Percentiles rank a stretch among this genome's conserved stretches.
Evolutionary conservation across 208 protist species (phyloP).

Genomic region (Acanthamoeba divionensis): DNA sequence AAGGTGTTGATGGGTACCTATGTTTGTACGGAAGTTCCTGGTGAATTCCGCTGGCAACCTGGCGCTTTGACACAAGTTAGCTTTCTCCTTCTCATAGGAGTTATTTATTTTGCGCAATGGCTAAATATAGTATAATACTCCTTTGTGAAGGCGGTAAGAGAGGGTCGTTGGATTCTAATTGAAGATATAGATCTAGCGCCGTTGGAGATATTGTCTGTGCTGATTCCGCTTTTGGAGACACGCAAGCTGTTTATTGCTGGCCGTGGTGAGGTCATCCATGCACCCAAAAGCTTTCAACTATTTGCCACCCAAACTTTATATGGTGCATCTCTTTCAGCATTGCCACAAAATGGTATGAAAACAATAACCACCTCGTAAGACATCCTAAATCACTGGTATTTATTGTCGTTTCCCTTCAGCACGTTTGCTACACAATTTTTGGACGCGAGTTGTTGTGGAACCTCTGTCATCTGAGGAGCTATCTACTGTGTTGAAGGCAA

Average conservation of each 20-base stretch:
- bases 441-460: conserved; percentile 73
- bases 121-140: neutral
- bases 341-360: neutral
- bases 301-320: conserved; percentile 81
- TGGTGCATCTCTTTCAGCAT: neutral
- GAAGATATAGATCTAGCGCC: conserved; percentile 98
- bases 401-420: neutral
- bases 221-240: conserved; percentile 95
- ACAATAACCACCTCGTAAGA: neutral
- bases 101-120: neutral
- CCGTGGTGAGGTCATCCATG: conserved; percentile 89
- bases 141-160: conserved; percentile 83
- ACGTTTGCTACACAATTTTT: conserved; percentile 64
- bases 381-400: too few species aligned
- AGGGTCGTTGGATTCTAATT: conserved; percentile 97
- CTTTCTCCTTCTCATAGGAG: neutral
- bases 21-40: conserved; percentile 95
- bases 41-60: conserved; percentile 97
- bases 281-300: conserved; percentile 82
- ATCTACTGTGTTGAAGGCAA: conserved; percentile 47
- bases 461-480: conserved; percentile 66
- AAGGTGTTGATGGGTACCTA: conserved; percentile 98
- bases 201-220: conserved; percentile 95
- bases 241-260: conserved; percentile 93
- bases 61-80: conserved; percentile 89